Evolutionary conservation across 768 basidiomycete genomes (phyloP).

Genomic region (Amanita polypyramis): DNA sequence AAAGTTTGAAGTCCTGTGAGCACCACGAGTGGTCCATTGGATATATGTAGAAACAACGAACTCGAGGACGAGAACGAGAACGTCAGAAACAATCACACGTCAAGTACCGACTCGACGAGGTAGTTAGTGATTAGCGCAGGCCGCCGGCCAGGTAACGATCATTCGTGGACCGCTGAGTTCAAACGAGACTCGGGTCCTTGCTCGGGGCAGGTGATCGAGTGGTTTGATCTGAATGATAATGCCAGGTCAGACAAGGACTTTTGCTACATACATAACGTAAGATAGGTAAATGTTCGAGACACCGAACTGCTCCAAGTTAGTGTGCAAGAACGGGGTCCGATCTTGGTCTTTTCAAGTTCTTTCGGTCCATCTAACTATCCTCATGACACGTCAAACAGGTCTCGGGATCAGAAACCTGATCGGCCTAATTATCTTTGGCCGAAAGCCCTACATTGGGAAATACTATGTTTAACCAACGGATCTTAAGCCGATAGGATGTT

Average conservation of each 20-base stretch:
- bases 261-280: background rate
- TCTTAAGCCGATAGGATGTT: background rate
- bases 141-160: background rate
- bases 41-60: too few species aligned
- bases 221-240: background rate
- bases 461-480: background rate
- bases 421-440: background rate
- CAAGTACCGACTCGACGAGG: background rate
- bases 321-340: background rate
- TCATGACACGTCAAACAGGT: background rate
- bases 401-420: conserved; percentile 1
- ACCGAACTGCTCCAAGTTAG: background rate
- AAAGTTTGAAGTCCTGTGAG: background rate
- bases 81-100: background rate
- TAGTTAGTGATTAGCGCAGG: background rate
- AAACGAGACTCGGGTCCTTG: background rate
- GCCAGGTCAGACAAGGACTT: background rate
- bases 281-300: background rate
- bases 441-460: background rate
- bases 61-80: too few species aligned
- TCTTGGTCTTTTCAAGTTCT: too few species aligned
- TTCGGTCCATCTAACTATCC: background rate
- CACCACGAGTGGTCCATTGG: too few species aligned
- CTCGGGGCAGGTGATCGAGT: conserved; percentile 1
- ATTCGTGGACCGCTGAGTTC: background rate